Base-by-base conservation (phyloP, 345 rosid genomes). In the Corymbia maculata region DNA sequence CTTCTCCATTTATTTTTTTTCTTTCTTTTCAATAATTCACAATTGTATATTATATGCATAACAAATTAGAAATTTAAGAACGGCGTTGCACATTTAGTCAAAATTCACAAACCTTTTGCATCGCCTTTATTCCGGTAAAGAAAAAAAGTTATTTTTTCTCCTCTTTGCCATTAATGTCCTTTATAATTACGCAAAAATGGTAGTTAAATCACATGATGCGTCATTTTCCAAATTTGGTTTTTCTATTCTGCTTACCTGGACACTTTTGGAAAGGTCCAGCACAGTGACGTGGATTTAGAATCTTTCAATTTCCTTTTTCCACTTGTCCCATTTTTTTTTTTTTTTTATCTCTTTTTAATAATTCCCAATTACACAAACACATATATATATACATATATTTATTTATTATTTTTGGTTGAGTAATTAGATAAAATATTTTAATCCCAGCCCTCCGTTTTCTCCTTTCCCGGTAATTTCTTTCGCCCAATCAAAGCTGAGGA, bases 101-200 rank as follows among this genome's bases (percentile, higher is more conserved):
- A 36, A 36, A 0, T 36, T 17, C 1, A 8, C 4, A 2, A 6
- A 9, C 5, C 13, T 4, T 2, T 2, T 2, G 2, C 0, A 0
- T 36, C 4, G 0, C 16, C 32, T 32, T 10, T 24, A 36, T 24
- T 11, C 4, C 13, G 3, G 28, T 9, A 9, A 57, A 59, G 4
- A 59, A 59, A 26, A 7, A 32, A 32, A 68, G 17, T 2, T 11
- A 16, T 2, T 2, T 32, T 6, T 68, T 68, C 32, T 66, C 79
- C 11, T 68, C 45, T 68, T 68, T 68, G 12, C 45, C 32, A 16
- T 68, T 15, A 16, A 70, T 16, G 16, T 5, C 11, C 4, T 32
- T 70, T 32, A 32, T 70, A 16, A 70, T 32, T 8, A 8, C 7
- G 24, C 80, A 32, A 17, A 32, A 32, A 70, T 8, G 45, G 4